Base-by-base conservation (phyloP, 228 moss, liverwort and hornwort genomes). In the Sphagnum magellanicum region DNA sequence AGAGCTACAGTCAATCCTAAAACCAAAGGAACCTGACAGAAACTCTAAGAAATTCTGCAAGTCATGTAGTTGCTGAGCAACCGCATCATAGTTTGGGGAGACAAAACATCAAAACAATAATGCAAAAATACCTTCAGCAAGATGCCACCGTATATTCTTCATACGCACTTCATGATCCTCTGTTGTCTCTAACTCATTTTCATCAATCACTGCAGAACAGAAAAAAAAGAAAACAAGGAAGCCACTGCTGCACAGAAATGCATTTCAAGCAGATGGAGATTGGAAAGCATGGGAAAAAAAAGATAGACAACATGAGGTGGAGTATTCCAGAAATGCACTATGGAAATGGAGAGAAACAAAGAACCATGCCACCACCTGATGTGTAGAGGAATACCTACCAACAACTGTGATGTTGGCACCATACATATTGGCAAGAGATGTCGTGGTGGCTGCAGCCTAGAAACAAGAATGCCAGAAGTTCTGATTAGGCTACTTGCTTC, bases 361-460 rank as follows among this genome's bases (percentile, higher is more conserved):
- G 32, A 32, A 32, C 32, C 32, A 32, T 32, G 32, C 32, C 32
- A 32, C 32, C 32, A 32, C 32, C 32, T 32, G 32, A 32, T 32
- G 32, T 32, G 32, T 3, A 32, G 32, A 32, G 32, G 32, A 32
- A 32, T 32, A 70, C 83, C 66, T 81, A 90, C 90, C 94, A 59
- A 94, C 84, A 58, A 94, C 88, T 61, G 94, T 94, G 71, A 94
- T 91, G 70, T 94, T 90, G 67, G 94, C 91, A 66, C 91, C 91
- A 81, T 86, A 87, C 77, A 87, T 91, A 58, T 78, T 90, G 60
- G 94, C 94, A 76, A 91, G 84, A 66, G 94, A 84, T 51, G 94
- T 85, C 62, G 91, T 87, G 60, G 84, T 83, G 84, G 91, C 91
- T 63, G 92, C 87, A 64, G 94, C 92, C 90, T 90, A 83, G 79